Evolutionary conservation across 2,329 filamentous ascomycete genomes (phyloP), one percentile per base, ranked within the genome.

Genomic region (Cadophora sp.): DNA sequence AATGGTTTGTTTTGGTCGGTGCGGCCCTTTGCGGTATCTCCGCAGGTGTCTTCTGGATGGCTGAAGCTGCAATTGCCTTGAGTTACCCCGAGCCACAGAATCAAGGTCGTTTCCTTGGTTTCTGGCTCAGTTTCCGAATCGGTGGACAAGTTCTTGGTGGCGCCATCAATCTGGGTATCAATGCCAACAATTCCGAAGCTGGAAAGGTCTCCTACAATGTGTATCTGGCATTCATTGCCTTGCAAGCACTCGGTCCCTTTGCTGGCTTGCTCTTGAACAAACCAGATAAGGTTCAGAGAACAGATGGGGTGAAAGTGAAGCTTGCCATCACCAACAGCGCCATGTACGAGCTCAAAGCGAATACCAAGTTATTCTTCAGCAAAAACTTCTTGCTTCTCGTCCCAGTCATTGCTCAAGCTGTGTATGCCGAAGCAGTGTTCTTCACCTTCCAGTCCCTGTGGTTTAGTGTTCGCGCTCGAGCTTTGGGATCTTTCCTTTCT

Each of bases 31-130:
- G 73, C 63, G 74, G 74, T 1, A 72, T 76, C 20, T 67, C 66
- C 3, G 90, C 91, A 0, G 91, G 91, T 0, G 81, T 93, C 0
- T 93, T 93, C 77, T 93, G 91, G 91, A 89, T 89, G 82, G 87
- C 90, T 0, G 91, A 93, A 78, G 89, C 89, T 0, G 90, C 91
- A 0, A 91, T 93, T 65, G 90, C 90, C 0, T 85, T 93, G 22
- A 83, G 87, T 0, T 93, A 93, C 70, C 90, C 90, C 0, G 90
- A 93, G 72, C 89, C 89, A 0, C 87, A 86, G 74, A 91, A 91
- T 58, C 84, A 86, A 62, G 89, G 88, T 0, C 84, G 84, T 18
- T 86, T 88, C 20, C 79, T 93, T 0, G 90, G 89, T 0, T 88
- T 90, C 73, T 93, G 91, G 91, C 81, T 92, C 4, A 83, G 80